Conservation (phyloP, 176 grass and related monocot genomes). For the Oryza longistaminata region DNA sequence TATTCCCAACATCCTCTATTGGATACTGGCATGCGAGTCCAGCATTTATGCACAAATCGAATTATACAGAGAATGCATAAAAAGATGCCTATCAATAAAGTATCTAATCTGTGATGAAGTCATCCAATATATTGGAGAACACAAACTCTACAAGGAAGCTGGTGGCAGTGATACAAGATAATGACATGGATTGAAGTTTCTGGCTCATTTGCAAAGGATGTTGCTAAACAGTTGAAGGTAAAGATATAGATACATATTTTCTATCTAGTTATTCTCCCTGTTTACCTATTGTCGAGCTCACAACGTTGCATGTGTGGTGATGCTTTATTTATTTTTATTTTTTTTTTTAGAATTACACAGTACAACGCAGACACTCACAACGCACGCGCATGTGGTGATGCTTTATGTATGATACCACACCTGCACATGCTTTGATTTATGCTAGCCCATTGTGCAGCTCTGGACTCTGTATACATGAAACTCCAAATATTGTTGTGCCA, state of each 20-base stretch:
- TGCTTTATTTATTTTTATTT: too few relatives aligned
- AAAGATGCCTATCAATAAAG: constrained; percentile 61
- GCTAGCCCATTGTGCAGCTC: not conserved
- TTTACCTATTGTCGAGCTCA: not conserved
- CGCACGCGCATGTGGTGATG: not conserved
- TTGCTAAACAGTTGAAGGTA: constrained; percentile 59
- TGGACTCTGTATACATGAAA: not conserved
- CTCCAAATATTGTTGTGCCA: not conserved
- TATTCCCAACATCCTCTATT: not conserved
- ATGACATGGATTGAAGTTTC: constrained; percentile 64
- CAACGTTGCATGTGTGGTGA: not conserved
- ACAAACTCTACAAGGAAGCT: constrained; percentile 48
- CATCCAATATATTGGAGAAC: constrained; percentile 71
- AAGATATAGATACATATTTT: not conserved
- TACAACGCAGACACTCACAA: too few relatives aligned
- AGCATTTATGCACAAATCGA: not conserved
- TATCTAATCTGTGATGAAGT: constrained; percentile 81
- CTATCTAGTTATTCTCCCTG: not conserved
- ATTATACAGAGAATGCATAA: constrained; percentile 59
- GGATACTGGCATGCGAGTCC: not conserved
- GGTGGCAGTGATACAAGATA: not conserved
- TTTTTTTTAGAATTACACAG: too few relatives aligned
- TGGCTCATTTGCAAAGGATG: constrained; percentile 60
- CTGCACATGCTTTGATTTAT: not conserved
- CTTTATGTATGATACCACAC: not conserved